Evolutionary conservation across 768 basidiomycete species (phyloP).

Genomic region (Asterophora lycoperdoides): DNA sequence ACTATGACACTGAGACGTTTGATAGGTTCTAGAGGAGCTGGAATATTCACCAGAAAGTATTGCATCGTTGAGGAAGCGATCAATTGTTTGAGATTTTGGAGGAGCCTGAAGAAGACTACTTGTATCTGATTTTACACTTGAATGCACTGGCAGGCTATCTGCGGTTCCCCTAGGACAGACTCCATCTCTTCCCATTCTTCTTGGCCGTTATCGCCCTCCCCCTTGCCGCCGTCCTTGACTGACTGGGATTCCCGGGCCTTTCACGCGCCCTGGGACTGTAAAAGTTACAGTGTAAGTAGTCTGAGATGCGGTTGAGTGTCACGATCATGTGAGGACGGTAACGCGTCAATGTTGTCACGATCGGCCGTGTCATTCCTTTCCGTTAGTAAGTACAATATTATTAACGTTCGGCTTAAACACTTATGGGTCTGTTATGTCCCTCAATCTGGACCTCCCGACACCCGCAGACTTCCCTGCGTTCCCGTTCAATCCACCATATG

Average conservation of each 20-base stretch:
- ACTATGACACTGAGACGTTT: background rate
- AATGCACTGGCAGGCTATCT: too few relatives aligned
- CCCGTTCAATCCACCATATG: constrained; percentile 79
- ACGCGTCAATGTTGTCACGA: background rate
- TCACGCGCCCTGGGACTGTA: too few relatives aligned
- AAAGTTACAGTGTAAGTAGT: too few relatives aligned
- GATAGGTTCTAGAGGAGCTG: constrained; percentile 32
- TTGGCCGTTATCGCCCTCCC: too few relatives aligned
- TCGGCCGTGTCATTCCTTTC: too few relatives aligned
- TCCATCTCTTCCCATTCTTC: too few relatives aligned
- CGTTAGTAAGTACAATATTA: too few relatives aligned
- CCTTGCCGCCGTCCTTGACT: background rate
- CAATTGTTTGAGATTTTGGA: constrained; percentile 11
- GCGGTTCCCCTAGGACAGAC: too few relatives aligned
- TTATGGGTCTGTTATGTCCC: constrained; percentile 4
- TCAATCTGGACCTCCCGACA: constrained; percentile 46
- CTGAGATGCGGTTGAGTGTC: background rate
- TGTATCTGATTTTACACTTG: too few relatives aligned
- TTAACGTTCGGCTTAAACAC: too few relatives aligned
- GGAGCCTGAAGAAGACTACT: too few relatives aligned
- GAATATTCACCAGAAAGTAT: constrained; percentile 18
- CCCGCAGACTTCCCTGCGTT: constrained; percentile 73
- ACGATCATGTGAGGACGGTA: background rate
- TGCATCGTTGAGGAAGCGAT: constrained; percentile 13
- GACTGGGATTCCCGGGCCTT: too few relatives aligned